Evolutionary conservation across 2,329 filamentous ascomycete species (phyloP).

Genomic region (Pestalotiopsis fici): DNA sequence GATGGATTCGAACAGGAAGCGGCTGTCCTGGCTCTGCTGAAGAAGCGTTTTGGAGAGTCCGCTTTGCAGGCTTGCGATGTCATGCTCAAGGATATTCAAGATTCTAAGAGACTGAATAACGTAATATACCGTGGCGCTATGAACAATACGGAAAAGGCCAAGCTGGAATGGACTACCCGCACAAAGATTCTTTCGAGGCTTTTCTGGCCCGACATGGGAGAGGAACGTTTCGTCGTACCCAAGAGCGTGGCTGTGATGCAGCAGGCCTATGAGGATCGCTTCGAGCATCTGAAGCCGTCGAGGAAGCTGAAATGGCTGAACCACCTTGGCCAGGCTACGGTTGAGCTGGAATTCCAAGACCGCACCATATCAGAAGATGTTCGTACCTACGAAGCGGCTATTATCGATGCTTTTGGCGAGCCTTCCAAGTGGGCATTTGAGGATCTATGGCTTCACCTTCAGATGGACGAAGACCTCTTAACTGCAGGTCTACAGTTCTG

Average conservation of each 20-base stretch:
- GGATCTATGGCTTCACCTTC: constrained; percentile 54
- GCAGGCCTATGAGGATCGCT: constrained; percentile 70
- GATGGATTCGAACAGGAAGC: constrained; percentile 76
- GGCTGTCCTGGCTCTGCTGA: constrained; percentile 82
- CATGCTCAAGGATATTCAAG: constrained; percentile 91
- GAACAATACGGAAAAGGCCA: constrained; percentile 22
- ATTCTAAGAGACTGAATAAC: constrained; percentile 74
- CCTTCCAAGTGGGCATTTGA: constrained; percentile 46
- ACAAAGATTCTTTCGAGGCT: constrained; percentile 87
- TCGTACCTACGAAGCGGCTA: constrained; percentile 81
- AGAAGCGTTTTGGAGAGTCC: constrained; percentile 82
- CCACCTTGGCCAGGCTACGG: constrained; percentile 74
- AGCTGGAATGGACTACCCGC: constrained; percentile 54
- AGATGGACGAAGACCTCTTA: constrained; percentile 76
- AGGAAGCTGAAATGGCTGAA: constrained; percentile 89
- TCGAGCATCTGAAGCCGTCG: constrained; percentile 77
- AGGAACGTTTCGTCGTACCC: constrained; percentile 69
- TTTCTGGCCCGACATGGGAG: constrained; percentile 86
- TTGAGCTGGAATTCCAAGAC: constrained; percentile 83
- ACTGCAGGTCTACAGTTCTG: constrained; percentile 70
- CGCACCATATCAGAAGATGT: constrained; percentile 73
- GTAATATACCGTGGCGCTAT: constrained; percentile 55
- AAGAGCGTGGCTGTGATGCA: constrained; percentile 60
- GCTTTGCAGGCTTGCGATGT: constrained; percentile 93
- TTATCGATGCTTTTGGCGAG: constrained; percentile 76